Conservation (phyloP, 257 asterid species). For the Phtheirospermum japonicum region DNA sequence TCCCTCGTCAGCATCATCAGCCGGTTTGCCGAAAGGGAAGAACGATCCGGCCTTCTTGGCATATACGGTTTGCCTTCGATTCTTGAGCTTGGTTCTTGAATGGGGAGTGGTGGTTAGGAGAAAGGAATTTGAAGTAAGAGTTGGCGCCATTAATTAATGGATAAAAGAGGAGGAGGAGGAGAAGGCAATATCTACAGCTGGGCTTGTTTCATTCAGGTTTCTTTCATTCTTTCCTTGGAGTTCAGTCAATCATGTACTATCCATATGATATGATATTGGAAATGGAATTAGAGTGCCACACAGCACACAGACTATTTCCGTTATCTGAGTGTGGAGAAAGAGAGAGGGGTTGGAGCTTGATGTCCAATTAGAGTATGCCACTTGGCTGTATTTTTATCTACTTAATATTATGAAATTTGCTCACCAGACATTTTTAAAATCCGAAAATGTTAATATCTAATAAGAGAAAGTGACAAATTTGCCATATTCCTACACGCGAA, state of each 20-base stretch:
- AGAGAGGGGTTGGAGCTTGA: slow-evolving; percentile 15
- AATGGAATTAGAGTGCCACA: slow-evolving; percentile 31
- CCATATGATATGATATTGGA: slow-evolving; percentile 16
- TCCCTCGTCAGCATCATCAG: slow-evolving; percentile 10
- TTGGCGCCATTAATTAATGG: slow-evolving; percentile 74
- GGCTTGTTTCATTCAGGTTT: background rate
- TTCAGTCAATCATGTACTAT: slow-evolving; percentile 25
- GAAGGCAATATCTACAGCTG: slow-evolving; percentile 19
- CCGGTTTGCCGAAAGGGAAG: slow-evolving; percentile 25
- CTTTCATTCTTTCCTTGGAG: background rate
- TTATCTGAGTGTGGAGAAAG: slow-evolving; percentile 24
- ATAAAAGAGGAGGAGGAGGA: slow-evolving; percentile 7
- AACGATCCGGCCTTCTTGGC: slow-evolving; percentile 47
- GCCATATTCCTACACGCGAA: too few species aligned
- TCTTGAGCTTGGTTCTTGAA: slow-evolving; percentile 37
- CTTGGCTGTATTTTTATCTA: slow-evolving; percentile 46
- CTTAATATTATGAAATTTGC: slow-evolving; percentile 11
- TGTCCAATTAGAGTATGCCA: slow-evolving; percentile 54
- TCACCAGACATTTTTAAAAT: slow-evolving; percentile 21
- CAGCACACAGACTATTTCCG: slow-evolving; percentile 20
- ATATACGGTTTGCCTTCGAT: slow-evolving; percentile 39
- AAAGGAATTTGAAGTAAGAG: slow-evolving; percentile 74
- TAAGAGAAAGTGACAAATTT: slow-evolving; percentile 1
- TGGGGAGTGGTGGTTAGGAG: slow-evolving; percentile 47
- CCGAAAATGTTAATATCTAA: background rate